Percentiles rank a stretch among this genome's conserved stretches.
Evolutionary conservation across 2,329 filamentous ascomycete species (phyloP).

Genomic region (Stemphylium beticola): DNA sequence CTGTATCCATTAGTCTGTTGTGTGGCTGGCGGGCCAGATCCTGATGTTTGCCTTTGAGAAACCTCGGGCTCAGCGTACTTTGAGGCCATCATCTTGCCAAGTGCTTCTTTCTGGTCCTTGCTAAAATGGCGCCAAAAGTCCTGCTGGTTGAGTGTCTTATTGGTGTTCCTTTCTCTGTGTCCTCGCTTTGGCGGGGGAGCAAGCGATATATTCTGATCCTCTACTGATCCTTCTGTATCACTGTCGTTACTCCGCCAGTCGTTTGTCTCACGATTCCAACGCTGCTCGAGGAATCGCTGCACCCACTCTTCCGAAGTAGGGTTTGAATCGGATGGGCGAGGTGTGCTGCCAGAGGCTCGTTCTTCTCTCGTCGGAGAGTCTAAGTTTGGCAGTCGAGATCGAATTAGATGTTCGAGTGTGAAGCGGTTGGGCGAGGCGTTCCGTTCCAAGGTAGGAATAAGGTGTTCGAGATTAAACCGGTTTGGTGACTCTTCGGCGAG

Average conservation of each 20-base stretch:
- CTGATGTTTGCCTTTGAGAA: conserved; percentile 43
- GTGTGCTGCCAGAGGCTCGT: conserved; percentile 29
- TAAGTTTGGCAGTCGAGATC: conserved; percentile 42
- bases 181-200: conserved; percentile 37
- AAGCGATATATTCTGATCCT: conserved; percentile 21
- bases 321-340: conserved; percentile 32
- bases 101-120: conserved; percentile 46
- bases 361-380: conserved; percentile 35
- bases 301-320: conserved; percentile 83
- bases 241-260: conserved; percentile 80
- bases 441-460: conserved; percentile 43
- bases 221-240: conserved; percentile 60
- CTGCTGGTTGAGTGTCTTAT: conserved; percentile 58
- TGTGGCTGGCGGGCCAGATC: conserved; percentile 15
- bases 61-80: conserved; percentile 44
- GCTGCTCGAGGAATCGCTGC: conserved; percentile 77
- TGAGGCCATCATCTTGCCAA: conserved; percentile 51
- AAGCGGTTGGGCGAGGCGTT: conserved; percentile 45
- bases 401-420: conserved; percentile 49
- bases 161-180: conserved; percentile 53
- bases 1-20: conserved; percentile 23
- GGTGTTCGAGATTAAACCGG: conserved; percentile 48
- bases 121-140: conserved; percentile 56
- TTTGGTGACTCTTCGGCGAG: conserved; percentile 42
- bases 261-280: conserved; percentile 71